Base-by-base conservation (phyloP, 106 monocot species). In the Dactylorhiza incarnata region DNA sequence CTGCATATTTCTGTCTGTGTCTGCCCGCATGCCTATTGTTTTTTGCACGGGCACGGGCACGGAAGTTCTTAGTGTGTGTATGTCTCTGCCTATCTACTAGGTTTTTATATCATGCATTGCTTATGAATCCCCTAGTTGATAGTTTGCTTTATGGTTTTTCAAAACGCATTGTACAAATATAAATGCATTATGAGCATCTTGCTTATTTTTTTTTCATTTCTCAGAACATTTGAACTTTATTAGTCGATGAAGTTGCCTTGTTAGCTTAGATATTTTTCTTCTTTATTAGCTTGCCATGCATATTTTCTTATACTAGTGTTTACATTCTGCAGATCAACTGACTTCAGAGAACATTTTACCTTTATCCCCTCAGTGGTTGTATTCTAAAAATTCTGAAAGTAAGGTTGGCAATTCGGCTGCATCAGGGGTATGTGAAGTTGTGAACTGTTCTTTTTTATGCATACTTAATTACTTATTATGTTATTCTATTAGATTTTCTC, bases 281-380 rank as follows among this genome's bases (percentile, higher is more conserved):
- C 13, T 70, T 51, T 26, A 45, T 70, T 70, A n/a, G 59, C 24
- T 68, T 78, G 17, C 1, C 7, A 25, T 62, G 16, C 29, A 26
- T 44, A 37, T 19, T 81, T 69, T 44, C 15, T 16, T 7, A 48
- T 72, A 6, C 9, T 72, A 72, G 5, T 48, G 17, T 13, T 48
- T 17, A 63, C 66, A 20, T 81, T n/a, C 26, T 86, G 79, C 85
- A 97, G 96, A 93, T 86, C 91, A 87, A 83, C 48, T 72, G 48
- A 73, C 73, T 71, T 81, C 85, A n/a, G 93, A 91, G 45, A 97
- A 84, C 72, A 89, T 17, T 62, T 93, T 97, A 58, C 96, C 96
- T 68, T 76, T 97, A 67, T 93, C 96, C 78, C 96, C 96, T 48
- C 96, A 97, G 58, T 97, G 96, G 96, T 84, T 97, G 16, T 89